Percentiles rank a stretch among this genome's conserved stretches.
Evolutionary conservation across 805 yeast species (phyloP).

Genomic region (Barnettozyma sp.): DNA sequence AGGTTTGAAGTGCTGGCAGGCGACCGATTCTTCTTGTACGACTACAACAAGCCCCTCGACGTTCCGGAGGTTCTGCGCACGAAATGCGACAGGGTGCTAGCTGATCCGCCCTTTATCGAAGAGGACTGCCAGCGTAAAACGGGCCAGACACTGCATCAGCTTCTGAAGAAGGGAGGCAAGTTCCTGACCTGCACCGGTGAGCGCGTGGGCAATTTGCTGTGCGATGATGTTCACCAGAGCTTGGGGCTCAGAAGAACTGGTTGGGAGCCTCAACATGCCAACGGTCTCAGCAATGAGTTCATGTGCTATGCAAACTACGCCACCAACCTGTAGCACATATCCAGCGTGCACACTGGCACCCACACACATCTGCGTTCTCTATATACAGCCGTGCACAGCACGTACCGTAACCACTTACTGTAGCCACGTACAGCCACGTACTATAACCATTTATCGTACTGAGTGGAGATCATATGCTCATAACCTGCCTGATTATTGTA

Average conservation of each 20-base stretch:
- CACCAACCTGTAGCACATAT: conserved; percentile 42
- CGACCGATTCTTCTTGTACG: conserved; percentile 63
- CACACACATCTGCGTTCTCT: too few relatives aligned
- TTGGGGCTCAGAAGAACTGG: conserved; percentile 50
- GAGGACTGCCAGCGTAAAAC: conserved; percentile 73
- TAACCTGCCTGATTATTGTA: too few relatives aligned
- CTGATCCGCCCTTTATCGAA: conserved; percentile 87
- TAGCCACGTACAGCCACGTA: too few relatives aligned
- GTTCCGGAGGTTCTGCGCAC: conserved; percentile 51
- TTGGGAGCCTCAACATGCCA: conserved; percentile 73
- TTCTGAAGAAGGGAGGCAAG: conserved; percentile 37
- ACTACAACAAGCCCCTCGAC: conserved; percentile 61
- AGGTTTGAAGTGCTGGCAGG: conserved; percentile 74
- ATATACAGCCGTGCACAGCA: too few relatives aligned
- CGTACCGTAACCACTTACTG: too few relatives aligned
- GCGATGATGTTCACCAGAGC: conserved; percentile 5
- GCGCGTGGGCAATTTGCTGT: conserved; percentile 51
- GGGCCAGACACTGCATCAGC: conserved; percentile 53
- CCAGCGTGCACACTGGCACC: too few relatives aligned
- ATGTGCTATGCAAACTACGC: conserved; percentile 78
- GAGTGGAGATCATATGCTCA: too few relatives aligned
- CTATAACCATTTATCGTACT: neutral
- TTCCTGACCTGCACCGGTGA: conserved; percentile 81
- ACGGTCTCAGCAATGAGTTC: conserved; percentile 83
- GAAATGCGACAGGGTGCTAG: conserved; percentile 61